A percentile compares a stretch with the other conserved stretches of the same genome.
Evolutionary conservation across 2,329 filamentous ascomycete species (phyloP).

Genomic region (Epichloe festucae): DNA sequence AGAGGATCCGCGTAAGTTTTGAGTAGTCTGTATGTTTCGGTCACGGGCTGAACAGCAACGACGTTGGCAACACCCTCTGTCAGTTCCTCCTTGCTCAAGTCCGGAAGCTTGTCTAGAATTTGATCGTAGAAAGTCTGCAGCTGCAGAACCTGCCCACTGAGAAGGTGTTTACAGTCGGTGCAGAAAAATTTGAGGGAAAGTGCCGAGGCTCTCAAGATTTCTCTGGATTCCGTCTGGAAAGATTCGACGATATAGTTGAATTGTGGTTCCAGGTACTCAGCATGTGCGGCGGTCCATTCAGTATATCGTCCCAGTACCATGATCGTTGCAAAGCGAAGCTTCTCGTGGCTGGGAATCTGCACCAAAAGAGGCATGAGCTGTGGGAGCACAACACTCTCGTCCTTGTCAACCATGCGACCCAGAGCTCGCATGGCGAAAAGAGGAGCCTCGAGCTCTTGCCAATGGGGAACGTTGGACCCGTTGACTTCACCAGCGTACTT

Average conservation of each 20-base stretch:
- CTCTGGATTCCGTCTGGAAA: constrained; percentile 77
- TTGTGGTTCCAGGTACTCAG: constrained; percentile 82
- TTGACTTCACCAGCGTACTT: constrained; percentile 67
- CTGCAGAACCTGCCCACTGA: constrained; percentile 72
- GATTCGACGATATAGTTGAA: constrained; percentile 92
- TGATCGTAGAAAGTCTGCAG: constrained; percentile 88
- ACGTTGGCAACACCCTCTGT: constrained; percentile 92
- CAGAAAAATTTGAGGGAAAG: constrained; percentile 96
- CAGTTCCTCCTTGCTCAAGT: constrained; percentile 83
- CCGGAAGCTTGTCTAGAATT: constrained; percentile 74
- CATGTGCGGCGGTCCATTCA: constrained; percentile 91
- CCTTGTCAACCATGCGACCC: constrained; percentile 86
- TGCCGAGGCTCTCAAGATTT: constrained; percentile 83
- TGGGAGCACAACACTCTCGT: constrained; percentile 76
- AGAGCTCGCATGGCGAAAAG: constrained; percentile 92
- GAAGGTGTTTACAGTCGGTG: constrained; percentile 77
- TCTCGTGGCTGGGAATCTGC: constrained; percentile 89
- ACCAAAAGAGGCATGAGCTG: constrained; percentile 89
- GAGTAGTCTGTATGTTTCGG: constrained; percentile 70
- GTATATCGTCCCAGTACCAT: constrained; percentile 96
- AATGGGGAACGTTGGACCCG: constrained; percentile 68
- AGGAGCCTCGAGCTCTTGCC: constrained; percentile 92
- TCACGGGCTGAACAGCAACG: constrained; percentile 69
- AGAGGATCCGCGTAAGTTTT: constrained; percentile 92
- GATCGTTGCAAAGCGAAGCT: constrained; percentile 95